Percentiles rank a stretch among this genome's conserved stretches.
These are phyloP conservation scores for Linnemannia schmuckeri DNA, from an alignment of 192 early-diverging fungal species.

Conservation along the genomic window DNA sequence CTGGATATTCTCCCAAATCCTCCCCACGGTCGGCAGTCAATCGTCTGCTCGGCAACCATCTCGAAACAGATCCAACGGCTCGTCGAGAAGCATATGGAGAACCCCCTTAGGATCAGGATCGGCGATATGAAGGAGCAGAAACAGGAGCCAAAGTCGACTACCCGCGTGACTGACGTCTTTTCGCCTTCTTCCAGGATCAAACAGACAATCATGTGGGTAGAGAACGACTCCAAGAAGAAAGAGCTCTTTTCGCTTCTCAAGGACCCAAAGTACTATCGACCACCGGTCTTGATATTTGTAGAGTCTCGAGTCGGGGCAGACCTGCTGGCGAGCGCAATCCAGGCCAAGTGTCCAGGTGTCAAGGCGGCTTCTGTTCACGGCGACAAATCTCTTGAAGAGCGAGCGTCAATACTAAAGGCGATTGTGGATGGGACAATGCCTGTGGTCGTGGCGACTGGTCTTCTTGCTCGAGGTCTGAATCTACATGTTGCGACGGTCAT, in stretches of 20 bases:
- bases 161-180: slow-evolving; percentile 16
- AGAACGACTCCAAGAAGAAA: slow-evolving; percentile 67
- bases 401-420: slow-evolving; percentile 43
- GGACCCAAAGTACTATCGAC: slow-evolving; percentile 64
- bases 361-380: slow-evolving; percentile 64
- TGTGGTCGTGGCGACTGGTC: slow-evolving; percentile 65
- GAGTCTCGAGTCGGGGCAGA: slow-evolving; percentile 67
- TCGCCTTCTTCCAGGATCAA: slow-evolving; percentile 57
- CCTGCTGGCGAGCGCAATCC: slow-evolving; percentile 60
- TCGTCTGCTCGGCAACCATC: slow-evolving; percentile 68
- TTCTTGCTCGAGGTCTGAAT: slow-evolving; percentile 67
- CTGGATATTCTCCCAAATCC: slow-evolving; percentile 54
- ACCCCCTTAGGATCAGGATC: slow-evolving; percentile 51
- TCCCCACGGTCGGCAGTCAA: slow-evolving; percentile 52
- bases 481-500: slow-evolving; percentile 65
- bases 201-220: slow-evolving; percentile 71
- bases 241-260: slow-evolving; percentile 65
- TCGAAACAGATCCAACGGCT: slow-evolving; percentile 44
- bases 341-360: slow-evolving; percentile 51
- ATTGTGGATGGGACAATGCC: slow-evolving; percentile 47
- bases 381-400: slow-evolving; percentile 63
- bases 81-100: slow-evolving; percentile 26
- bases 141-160: background rate
- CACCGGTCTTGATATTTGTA: slow-evolving; percentile 69
- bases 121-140: slow-evolving; percentile 25